Conservation (phyloP, 345 rosid genomes). For the Microthlaspi erraticum region DNA sequence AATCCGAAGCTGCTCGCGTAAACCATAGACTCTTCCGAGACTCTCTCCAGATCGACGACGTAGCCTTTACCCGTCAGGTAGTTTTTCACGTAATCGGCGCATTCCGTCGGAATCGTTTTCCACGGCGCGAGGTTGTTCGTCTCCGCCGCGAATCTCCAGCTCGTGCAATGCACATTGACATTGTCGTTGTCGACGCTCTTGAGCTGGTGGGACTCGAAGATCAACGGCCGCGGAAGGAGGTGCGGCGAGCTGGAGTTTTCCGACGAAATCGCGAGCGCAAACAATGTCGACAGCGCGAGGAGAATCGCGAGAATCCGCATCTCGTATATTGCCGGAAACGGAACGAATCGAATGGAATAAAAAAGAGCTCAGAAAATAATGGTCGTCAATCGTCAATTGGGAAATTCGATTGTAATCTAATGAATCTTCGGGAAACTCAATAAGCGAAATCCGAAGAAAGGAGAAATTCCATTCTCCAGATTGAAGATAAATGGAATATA, state of each 20-base stretch:
- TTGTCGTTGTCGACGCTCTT: constrained; percentile 46
- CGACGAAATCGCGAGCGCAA: constrained; percentile 46
- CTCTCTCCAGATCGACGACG: constrained; percentile 62
- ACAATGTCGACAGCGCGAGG: constrained; percentile 44
- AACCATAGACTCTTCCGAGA: constrained; percentile 59
- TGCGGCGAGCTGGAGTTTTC: constrained; percentile 49
- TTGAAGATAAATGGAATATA: neutral
- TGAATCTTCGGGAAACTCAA: no score
- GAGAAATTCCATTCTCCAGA: constrained; percentile 1
- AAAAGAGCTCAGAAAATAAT: no score
- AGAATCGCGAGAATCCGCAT: constrained; percentile 51
- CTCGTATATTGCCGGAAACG: constrained; percentile 26
- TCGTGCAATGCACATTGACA: constrained; percentile 60
- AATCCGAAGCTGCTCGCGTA: constrained; percentile 61
- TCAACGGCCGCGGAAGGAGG: constrained; percentile 64
- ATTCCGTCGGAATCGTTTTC: constrained; percentile 73
- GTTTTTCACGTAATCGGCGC: constrained; percentile 61
- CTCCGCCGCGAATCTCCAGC: constrained; percentile 90
- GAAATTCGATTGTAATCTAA: no score
- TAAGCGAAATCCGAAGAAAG: neutral
- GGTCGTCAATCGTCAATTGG: no score
- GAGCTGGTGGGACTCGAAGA: constrained; percentile 49
- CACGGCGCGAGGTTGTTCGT: constrained; percentile 80
- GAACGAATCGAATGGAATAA: neutral
- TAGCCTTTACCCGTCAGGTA: constrained; percentile 64